Evolutionary conservation across 768 basidiomycete species (phyloP).

Genomic region (Mycena epipterygia): DNA sequence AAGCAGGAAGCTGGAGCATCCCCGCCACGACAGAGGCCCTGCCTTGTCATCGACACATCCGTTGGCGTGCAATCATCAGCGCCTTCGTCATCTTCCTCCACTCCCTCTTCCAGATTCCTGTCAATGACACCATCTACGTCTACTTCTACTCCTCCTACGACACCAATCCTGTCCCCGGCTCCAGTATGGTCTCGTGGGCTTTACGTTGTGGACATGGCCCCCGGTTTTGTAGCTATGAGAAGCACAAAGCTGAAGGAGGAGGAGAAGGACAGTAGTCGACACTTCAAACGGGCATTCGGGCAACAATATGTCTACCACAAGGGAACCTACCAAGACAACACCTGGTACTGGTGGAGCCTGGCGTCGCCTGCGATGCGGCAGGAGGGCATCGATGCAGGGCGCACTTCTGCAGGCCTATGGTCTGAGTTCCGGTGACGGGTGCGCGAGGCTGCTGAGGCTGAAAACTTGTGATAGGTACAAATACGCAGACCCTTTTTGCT

Average conservation of each 20-base stretch:
- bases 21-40: background rate
- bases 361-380: background rate
- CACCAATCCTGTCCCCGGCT: background rate
- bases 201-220: background rate
- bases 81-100: background rate
- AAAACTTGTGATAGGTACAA: no score
- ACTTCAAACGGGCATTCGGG: background rate
- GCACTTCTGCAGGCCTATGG: background rate
- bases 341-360: no score
- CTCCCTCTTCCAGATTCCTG: no score
- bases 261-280: no score
- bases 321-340: no score
- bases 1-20: background rate
- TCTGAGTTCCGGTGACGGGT: background rate
- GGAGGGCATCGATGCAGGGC: background rate
- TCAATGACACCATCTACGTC: background rate
- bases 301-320: background rate
- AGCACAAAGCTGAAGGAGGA: background rate
- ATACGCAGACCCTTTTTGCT: no score
- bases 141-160: background rate
- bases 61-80: background rate
- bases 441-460: background rate
- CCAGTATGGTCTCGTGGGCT: background rate
- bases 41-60: background rate
- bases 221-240: background rate